These are phyloP conservation scores for Chernovozyma sophiae-reginae DNA, from an alignment of 1,139 yeast species.

Conservation along the genomic window DNA sequence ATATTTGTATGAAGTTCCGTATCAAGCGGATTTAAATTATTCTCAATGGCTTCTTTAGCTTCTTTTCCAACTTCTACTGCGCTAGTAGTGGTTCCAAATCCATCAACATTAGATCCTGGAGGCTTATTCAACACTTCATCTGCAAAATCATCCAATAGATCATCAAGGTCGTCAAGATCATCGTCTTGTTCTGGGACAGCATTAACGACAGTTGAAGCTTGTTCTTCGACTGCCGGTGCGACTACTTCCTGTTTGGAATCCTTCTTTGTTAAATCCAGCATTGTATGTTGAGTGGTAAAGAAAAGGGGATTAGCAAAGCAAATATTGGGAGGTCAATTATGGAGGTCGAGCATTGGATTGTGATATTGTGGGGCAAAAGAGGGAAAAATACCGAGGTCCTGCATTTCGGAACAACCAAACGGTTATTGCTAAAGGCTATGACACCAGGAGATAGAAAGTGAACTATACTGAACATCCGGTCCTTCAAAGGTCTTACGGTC, in stretches of 20 bases:
- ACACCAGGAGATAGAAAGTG: too few relatives aligned
- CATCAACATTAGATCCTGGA: conserved; percentile 38
- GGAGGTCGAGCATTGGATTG: too few relatives aligned
- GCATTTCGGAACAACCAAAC: neutral
- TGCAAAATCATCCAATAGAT: conserved; percentile 70
- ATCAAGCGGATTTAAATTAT: conserved; percentile 18
- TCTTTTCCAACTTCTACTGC: conserved; percentile 10
- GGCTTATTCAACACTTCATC: conserved; percentile 68
- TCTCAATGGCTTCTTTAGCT: conserved; percentile 4
- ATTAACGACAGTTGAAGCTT: too few relatives aligned
- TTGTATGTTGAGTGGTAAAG: too few relatives aligned
- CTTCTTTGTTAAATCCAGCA: too few relatives aligned
- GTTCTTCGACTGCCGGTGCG: conserved; percentile 6
- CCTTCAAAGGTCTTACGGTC: too few relatives aligned
- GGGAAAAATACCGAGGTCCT: conserved; percentile 1
- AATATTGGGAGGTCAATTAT: too few relatives aligned
- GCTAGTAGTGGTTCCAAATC: conserved; percentile 10
- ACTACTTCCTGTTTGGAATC: too few relatives aligned
- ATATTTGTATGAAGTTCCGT: conserved; percentile 47
- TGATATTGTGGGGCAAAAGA: neutral
- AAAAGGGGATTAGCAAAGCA: too few relatives aligned
- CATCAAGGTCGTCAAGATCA: conserved; percentile 72
- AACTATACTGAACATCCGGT: too few relatives aligned
- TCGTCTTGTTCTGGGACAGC: conserved; percentile 29
- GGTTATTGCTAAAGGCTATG: too few relatives aligned